Evolutionary conservation across 2,329 filamentous ascomycete genomes (phyloP).

Genomic region (Claviceps sp.): DNA sequence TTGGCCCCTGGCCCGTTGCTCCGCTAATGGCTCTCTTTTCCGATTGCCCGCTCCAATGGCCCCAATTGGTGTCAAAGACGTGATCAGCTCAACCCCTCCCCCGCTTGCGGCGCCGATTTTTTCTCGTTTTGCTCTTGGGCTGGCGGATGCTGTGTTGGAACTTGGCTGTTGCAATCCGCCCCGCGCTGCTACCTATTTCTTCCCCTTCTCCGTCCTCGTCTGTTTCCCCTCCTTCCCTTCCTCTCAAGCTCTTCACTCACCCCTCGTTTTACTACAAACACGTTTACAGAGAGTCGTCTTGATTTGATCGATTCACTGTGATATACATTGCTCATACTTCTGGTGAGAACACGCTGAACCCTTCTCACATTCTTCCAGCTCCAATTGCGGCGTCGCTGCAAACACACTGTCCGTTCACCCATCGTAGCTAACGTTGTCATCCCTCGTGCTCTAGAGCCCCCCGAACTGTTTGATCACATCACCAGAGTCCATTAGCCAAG

Average conservation of each 20-base stretch:
- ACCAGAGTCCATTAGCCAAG: slow-evolving; percentile 22
- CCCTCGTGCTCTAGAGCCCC: slow-evolving; percentile 2
- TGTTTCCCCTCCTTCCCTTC: slow-evolving; percentile 8
- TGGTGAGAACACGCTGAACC: slow-evolving; percentile 1
- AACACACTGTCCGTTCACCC: neutral
- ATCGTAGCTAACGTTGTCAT: neutral
- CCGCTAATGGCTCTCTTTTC: neutral
- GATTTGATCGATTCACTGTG: slow-evolving; percentile 4
- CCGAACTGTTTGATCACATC: slow-evolving; percentile 4
- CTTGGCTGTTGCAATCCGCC: neutral
- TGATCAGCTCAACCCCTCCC: slow-evolving; percentile 10
- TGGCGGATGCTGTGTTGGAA: neutral
- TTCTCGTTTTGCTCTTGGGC: slow-evolving; percentile 6
- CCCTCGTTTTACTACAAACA: neutral
- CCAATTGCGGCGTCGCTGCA: neutral
- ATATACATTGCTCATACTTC: slow-evolving; percentile 6
- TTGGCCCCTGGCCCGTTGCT: no score
- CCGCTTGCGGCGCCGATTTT: slow-evolving; percentile 22
- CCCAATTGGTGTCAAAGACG: neutral
- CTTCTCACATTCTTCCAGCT: neutral
- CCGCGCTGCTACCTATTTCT: slow-evolving; percentile 7
- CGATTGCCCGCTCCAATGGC: neutral
- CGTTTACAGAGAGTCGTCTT: slow-evolving; percentile 3
- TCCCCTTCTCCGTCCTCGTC: slow-evolving; percentile 11
- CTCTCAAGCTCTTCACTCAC: neutral